These are phyloP conservation scores for Tetrahymena thermophila DNA, from an alignment of 73 alveolate species.

Conservation along the genomic window DNA sequence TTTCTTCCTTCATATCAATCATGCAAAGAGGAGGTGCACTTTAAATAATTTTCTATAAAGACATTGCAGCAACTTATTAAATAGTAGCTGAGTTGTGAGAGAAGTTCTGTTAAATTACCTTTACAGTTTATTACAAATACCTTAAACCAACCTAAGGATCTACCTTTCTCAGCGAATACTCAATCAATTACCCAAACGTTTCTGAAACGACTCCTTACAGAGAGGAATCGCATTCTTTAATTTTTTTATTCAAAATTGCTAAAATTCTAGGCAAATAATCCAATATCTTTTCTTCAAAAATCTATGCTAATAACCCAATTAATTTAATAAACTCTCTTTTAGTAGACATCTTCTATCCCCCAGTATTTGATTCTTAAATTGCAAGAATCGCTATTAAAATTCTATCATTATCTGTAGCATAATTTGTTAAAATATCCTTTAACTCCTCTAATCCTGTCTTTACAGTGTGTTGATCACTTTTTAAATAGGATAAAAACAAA, in stretches of 20 bases:
- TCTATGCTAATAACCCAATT: constrained; percentile 9
- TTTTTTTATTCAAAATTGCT: constrained; percentile 17
- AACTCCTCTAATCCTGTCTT: background rate
- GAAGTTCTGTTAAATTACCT: constrained; percentile 7
- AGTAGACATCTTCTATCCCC: background rate
- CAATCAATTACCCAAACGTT: constrained; percentile 23
- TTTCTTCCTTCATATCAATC: constrained; percentile 10
- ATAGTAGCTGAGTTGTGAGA: constrained; percentile 12
- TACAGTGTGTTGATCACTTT: background rate
- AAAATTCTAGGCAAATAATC: constrained; percentile 18
- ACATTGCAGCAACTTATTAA: constrained; percentile 15
- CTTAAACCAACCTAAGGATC: constrained; percentile 2
- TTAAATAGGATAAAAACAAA: background rate
- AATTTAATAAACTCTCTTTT: constrained; percentile 33
- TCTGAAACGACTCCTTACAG: constrained; percentile 17
- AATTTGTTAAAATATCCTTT: background rate
- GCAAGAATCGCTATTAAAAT: background rate
- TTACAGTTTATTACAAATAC: background rate
- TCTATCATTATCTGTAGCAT: background rate
- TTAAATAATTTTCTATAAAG: constrained; percentile 1
- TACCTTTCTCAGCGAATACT: constrained; percentile 3
- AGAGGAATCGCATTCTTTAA: constrained; percentile 29
- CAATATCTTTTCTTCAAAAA: constrained; percentile 7
- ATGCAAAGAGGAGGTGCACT: background rate
- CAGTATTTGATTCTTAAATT: background rate